These are phyloP conservation scores for Penicillium sp. DNA, from an alignment of 2,329 filamentous ascomycete species.

Conservation along the genomic window DNA sequence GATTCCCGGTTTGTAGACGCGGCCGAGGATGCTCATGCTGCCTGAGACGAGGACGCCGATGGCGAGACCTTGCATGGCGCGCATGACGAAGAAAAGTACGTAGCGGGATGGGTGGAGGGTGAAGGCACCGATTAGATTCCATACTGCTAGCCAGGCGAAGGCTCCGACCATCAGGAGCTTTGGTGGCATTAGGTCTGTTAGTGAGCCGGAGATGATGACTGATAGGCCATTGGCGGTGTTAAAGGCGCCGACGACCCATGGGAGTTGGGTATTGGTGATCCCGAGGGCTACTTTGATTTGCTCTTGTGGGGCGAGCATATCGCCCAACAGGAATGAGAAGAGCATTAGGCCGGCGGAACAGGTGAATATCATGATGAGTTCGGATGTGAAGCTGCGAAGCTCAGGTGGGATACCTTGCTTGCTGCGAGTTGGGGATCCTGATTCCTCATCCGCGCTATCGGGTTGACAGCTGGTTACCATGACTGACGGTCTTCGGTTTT, in stretches of 20 bases:
- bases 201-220: conserved; percentile 41
- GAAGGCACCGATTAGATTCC: conserved; percentile 43
- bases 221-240: conserved; percentile 45
- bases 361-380: conserved; percentile 43
- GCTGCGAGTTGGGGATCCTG: conserved; percentile 19
- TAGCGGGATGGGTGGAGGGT: conserved; percentile 37
- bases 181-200: conserved; percentile 43
- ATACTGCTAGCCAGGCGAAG: conserved; percentile 44
- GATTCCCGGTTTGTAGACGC: conserved; percentile 46
- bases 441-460: conserved; percentile 20
- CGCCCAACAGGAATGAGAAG: conserved; percentile 45
- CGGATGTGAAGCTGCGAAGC: conserved; percentile 40
- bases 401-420: conserved; percentile 42
- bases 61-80: conserved; percentile 49
- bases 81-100: conserved; percentile 40
- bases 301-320: conserved; percentile 43
- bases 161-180: conserved; percentile 45
- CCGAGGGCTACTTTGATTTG: conserved; percentile 39
- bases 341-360: conserved; percentile 47
- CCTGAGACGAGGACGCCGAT: conserved; percentile 52
- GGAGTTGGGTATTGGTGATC: conserved; percentile 41
- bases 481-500: conserved; percentile 17
- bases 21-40: conserved; percentile 49
- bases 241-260: conserved; percentile 47
- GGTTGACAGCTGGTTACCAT: conserved; percentile 13